Evolutionary conservation across 371 early-diverging fungal species (phyloP).

Genomic region (Mucor lusitanicus): DNA sequence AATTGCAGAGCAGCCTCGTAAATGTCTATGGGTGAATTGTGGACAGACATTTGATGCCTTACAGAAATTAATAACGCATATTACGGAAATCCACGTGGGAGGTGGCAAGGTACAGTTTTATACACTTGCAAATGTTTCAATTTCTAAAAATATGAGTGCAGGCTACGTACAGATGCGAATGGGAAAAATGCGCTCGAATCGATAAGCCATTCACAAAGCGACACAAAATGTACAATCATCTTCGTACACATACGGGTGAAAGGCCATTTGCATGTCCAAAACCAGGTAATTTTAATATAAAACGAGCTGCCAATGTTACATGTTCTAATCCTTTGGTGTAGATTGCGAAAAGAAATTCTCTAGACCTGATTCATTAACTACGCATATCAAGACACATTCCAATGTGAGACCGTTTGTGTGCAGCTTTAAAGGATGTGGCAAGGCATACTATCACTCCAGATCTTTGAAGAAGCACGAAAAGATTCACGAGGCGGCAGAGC

Average conservation of each 20-base stretch:
- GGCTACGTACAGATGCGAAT: slow-evolving; percentile 79
- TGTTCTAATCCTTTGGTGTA: not conserved
- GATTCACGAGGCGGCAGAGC: slow-evolving; percentile 43
- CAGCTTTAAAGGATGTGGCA: slow-evolving; percentile 60
- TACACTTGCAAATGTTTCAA: not conserved
- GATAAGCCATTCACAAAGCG: slow-evolving; percentile 84
- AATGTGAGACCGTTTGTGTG: slow-evolving; percentile 76
- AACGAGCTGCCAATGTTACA: not conserved
- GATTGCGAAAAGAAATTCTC: slow-evolving; percentile 75
- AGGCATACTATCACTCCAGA: slow-evolving; percentile 81
- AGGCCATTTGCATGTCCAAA: slow-evolving; percentile 61
- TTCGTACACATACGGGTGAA: slow-evolving; percentile 88
- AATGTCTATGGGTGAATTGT: slow-evolving; percentile 22
- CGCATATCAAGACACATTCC: slow-evolving; percentile 88
- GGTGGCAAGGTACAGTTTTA: slow-evolving; percentile 21
- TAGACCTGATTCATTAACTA: slow-evolving; percentile 86
- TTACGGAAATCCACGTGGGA: slow-evolving; percentile 25
- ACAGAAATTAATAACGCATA: slow-evolving; percentile 19
- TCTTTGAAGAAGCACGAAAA: slow-evolving; percentile 80
- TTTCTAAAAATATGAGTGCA: slow-evolving; percentile 7
- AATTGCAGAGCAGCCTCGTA: slow-evolving; percentile 1
- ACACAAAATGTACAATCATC: slow-evolving; percentile 89
- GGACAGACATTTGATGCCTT: slow-evolving; percentile 17
- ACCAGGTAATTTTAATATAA: slow-evolving; percentile 48
- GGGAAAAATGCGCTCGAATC: slow-evolving; percentile 79